Percentiles rank a stretch among this genome's conserved stretches.
These are phyloP conservation scores for Penicillium maclennaniae DNA, from an alignment of 495 filamentous ascomycete genomes.

Conservation along the genomic window DNA sequence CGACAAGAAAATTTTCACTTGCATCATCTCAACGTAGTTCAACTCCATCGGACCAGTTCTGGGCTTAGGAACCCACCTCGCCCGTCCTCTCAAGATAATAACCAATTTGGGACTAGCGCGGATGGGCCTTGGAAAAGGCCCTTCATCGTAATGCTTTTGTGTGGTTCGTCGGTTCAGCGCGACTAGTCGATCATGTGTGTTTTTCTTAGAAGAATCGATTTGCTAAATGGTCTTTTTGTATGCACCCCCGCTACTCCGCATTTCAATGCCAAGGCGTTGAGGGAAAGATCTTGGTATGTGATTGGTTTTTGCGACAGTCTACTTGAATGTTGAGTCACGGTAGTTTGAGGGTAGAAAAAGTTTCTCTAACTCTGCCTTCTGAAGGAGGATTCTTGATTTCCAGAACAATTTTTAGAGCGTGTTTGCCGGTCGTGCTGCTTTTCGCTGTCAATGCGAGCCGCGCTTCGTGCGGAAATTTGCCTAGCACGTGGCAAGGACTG, in stretches of 20 bases:
- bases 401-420: neutral
- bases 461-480: neutral
- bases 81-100: constrained; percentile 22
- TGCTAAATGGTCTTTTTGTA: constrained; percentile 12
- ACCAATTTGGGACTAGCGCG: constrained; percentile 25
- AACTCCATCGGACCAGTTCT: constrained; percentile 1
- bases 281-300: neutral
- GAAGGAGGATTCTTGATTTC: neutral
- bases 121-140: neutral
- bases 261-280: neutral
- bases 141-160: neutral
- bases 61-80: constrained; percentile 8
- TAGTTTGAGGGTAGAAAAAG: neutral
- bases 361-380: neutral
- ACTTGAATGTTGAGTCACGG: neutral
- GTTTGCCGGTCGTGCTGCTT: neutral
- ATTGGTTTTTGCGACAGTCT: neutral
- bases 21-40: neutral
- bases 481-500: neutral
- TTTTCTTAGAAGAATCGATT: constrained; percentile 18
- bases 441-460: neutral
- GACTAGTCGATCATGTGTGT: constrained; percentile 5
- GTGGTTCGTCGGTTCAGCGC: constrained; percentile 4
- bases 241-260: constrained; percentile 14
- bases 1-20: constrained; percentile 1